Percentiles rank a stretch among this genome's conserved stretches.
Conservation (phyloP, 441 rosid genomes). For the Adansonia rubrostipa region DNA sequence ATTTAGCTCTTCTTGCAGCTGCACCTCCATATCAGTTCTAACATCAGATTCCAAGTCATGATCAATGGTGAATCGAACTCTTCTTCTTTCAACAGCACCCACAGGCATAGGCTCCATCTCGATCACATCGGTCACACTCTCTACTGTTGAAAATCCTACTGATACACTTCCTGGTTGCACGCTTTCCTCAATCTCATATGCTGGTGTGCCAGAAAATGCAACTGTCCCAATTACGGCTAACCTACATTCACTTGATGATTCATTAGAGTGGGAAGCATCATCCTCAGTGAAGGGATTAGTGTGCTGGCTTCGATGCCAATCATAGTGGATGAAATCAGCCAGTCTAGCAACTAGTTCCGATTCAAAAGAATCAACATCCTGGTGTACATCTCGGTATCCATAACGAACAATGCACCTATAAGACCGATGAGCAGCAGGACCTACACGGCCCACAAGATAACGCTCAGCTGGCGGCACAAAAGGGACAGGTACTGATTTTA, state of each 20-base stretch:
- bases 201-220: conserved; percentile 39
- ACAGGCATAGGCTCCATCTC: conserved; percentile 57
- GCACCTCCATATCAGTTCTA: conserved; percentile 35
- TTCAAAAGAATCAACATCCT: conserved; percentile 96
- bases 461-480: conserved; percentile 85
- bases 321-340: conserved; percentile 79
- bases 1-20: conserved; percentile 60
- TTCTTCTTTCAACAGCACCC: conserved; percentile 41
- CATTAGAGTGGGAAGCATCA: conserved; percentile 54
- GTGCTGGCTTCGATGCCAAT: conserved; percentile 53
- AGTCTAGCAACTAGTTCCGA: conserved; percentile 73
- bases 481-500: conserved; percentile 94
- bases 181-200: conserved; percentile 64
- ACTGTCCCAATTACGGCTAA: conserved; percentile 82
- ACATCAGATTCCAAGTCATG: conserved; percentile 40
- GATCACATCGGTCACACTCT: conserved; percentile 65
- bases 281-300: conserved; percentile 40
- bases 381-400: conserved; percentile 97
- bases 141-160: conserved; percentile 63
- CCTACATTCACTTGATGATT: conserved; percentile 68
- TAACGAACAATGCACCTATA: conserved; percentile 93
- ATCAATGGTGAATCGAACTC: conserved; percentile 71
- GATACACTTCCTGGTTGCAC: conserved; percentile 77
- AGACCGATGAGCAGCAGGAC: conserved; percentile 85
- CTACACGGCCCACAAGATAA: conserved; percentile 95